Evolutionary conservation across 768 basidiomycete species (phyloP).

Genomic region (Suillus weaverae): DNA sequence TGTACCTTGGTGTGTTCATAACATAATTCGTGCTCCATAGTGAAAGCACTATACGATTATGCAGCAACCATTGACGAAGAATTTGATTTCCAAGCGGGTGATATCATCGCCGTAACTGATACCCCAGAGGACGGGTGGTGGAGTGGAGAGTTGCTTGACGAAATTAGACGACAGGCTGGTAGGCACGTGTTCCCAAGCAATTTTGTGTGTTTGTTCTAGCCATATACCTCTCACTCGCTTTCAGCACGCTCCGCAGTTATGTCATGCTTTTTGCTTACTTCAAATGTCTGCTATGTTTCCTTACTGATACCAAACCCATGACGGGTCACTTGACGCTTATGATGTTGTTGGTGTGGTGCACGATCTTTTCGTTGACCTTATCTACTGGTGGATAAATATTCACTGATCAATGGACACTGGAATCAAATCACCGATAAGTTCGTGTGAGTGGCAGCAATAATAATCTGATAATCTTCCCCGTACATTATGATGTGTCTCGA

Average conservation of each 20-base stretch:
- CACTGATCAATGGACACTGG: not conserved
- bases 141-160: conserved; percentile 86
- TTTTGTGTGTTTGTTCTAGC: conserved; percentile 77
- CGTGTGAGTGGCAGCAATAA: not conserved
- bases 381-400: not conserved
- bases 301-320: not conserved
- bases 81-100: conserved; percentile 93
- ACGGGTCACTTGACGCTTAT: not conserved
- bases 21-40: conserved; percentile 38
- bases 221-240: conserved; percentile 1
- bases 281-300: not conserved
- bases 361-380: not conserved
- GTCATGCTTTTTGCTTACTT: conserved; percentile 1
- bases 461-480: not conserved
- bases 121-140: conserved; percentile 99
- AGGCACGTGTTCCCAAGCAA: conserved; percentile 86
- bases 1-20: conserved; percentile 11
- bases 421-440: not conserved
- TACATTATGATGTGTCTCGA: not conserved
- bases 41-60: conserved; percentile 91
- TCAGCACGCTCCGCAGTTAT: not conserved
- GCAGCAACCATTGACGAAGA: conserved; percentile 84
- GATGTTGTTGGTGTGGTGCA: not conserved
- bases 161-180: conserved; percentile 66
- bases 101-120: conserved; percentile 92